Percentiles rank a stretch among this genome's conserved stretches.
Evolutionary conservation across 352 stramenopile genomes (phyloP).

Genomic region (Pythium dissimile): DNA sequence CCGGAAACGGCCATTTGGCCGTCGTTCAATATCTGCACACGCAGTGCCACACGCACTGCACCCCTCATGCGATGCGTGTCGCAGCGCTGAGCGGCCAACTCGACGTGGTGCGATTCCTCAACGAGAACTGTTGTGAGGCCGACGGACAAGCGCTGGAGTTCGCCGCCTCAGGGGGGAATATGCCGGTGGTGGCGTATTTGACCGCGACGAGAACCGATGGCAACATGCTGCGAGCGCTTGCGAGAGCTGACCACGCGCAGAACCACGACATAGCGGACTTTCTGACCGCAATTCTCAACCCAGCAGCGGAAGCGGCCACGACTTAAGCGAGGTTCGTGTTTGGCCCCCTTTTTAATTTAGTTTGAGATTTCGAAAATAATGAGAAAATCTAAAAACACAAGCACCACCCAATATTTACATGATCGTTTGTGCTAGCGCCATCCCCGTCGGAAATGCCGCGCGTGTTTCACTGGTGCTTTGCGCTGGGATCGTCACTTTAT

Average conservation of each 20-base stretch:
- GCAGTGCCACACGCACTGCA: conserved; percentile 8
- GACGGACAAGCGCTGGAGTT: conserved; percentile 1
- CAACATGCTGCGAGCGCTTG: background rate
- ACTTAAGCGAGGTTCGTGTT: background rate
- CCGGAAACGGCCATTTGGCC: conserved; percentile 5
- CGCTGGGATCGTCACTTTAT: background rate
- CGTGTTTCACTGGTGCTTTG: conserved; percentile 15
- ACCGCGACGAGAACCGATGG: background rate
- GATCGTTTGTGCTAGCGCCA: conserved; percentile 10
- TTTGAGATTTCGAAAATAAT: too few relatives aligned
- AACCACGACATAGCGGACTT: background rate
- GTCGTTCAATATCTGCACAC: conserved; percentile 12
- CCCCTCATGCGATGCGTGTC: background rate
- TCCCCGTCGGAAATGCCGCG: conserved; percentile 21
- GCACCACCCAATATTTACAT: conserved; percentile 15
- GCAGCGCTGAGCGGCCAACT: background rate
- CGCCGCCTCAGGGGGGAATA: background rate
- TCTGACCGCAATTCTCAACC: conserved; percentile 2
- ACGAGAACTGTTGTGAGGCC: background rate
- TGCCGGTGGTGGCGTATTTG: conserved; percentile 2
- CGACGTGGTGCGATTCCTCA: background rate
- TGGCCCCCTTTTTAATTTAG: background rate
- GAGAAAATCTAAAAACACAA: too few relatives aligned
- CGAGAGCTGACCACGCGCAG: background rate
- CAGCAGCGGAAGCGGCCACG: background rate